Conservation (phyloP, 2,329 filamentous ascomycete genomes). For the Cryphonectria naterciae region DNA sequence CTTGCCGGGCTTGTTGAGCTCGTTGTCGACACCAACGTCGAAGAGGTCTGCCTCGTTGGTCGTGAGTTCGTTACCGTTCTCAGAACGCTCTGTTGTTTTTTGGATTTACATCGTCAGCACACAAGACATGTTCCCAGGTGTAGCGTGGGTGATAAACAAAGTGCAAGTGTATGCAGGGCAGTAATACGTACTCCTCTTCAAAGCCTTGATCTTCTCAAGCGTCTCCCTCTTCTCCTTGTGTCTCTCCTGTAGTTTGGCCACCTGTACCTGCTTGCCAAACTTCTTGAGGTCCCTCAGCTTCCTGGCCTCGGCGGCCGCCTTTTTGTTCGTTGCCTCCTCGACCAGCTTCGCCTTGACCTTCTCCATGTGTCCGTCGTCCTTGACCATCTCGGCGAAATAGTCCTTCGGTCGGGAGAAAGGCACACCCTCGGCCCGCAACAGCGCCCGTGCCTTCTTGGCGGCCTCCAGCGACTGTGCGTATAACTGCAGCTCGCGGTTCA, state of each 20-base stretch:
- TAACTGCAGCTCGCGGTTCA: constrained; percentile 90
- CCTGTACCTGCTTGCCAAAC: constrained; percentile 97
- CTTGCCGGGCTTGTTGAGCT: constrained; percentile 54
- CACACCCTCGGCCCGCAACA: constrained; percentile 79
- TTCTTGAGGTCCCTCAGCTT: constrained; percentile 96
- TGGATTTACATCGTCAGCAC: not conserved
- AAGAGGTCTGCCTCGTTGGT: constrained; percentile 86
- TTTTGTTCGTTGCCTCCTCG: constrained; percentile 89
- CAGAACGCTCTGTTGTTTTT: constrained; percentile 75
- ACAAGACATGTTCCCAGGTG: not conserved
- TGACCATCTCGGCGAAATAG: constrained; percentile 99
- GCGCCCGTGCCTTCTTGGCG: constrained; percentile 71
- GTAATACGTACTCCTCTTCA: constrained; percentile 87
- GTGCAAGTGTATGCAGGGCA: not conserved
- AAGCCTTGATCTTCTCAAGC: constrained; percentile 88
- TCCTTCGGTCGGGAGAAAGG: constrained; percentile 88
- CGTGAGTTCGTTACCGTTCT: constrained; percentile 62
- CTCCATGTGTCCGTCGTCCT: constrained; percentile 97
- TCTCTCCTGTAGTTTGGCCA: constrained; percentile 93
- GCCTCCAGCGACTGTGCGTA: constrained; percentile 87
- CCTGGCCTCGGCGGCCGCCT: constrained; percentile 87
- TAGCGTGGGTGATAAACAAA: not conserved
- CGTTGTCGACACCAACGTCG: constrained; percentile 81
- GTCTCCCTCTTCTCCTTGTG: constrained; percentile 91
- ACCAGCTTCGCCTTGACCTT: constrained; percentile 92